Evolutionary conservation across 2,329 filamentous ascomycete species (phyloP).

Genomic region (Hortaea werneckii): DNA sequence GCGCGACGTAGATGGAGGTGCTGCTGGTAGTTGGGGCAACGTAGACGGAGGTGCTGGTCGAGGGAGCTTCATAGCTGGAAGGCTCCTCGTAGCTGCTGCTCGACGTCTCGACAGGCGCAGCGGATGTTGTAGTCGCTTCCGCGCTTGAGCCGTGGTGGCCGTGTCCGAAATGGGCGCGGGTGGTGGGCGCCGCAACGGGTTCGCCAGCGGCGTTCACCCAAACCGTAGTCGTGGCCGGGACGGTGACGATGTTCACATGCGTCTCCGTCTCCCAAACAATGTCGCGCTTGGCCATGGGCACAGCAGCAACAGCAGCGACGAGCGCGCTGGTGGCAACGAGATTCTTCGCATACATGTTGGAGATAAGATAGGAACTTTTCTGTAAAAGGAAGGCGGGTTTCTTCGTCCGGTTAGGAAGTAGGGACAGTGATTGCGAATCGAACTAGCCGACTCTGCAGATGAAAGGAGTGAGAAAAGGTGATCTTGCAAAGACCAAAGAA

Average conservation of each 20-base stretch:
- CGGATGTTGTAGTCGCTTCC: slow-evolving; percentile 1
- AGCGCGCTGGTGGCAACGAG: slow-evolving; percentile 22
- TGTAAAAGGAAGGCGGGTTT: background rate
- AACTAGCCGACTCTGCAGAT: slow-evolving; percentile 5
- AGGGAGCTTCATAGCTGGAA: background rate
- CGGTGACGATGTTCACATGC: slow-evolving; percentile 38
- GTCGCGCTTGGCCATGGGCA: slow-evolving; percentile 30
- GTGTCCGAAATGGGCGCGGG: slow-evolving; percentile 16
- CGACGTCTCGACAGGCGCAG: slow-evolving; percentile 1
- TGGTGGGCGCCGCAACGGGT: slow-evolving; percentile 2
- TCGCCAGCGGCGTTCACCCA: slow-evolving; percentile 30
- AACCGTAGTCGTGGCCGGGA: slow-evolving; percentile 40
- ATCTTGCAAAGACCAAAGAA: slow-evolving; percentile 19
- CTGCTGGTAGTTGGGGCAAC: slow-evolving; percentile 10
- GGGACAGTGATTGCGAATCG: background rate
- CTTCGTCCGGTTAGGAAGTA: background rate
- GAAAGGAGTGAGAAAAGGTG: slow-evolving; percentile 7
- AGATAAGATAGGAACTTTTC: background rate
- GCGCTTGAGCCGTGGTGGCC: slow-evolving; percentile 6
- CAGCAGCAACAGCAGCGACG: slow-evolving; percentile 18
- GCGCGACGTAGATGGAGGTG: slow-evolving; percentile 15
- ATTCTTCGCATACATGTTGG: slow-evolving; percentile 22
- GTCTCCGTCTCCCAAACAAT: slow-evolving; percentile 42
- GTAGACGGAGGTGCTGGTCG: slow-evolving; percentile 7
- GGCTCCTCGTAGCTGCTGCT: slow-evolving; percentile 1